Evolutionary conservation across 2,329 filamentous ascomycete genomes (phyloP).

Genomic region (Cordyceps pruinosa): DNA sequence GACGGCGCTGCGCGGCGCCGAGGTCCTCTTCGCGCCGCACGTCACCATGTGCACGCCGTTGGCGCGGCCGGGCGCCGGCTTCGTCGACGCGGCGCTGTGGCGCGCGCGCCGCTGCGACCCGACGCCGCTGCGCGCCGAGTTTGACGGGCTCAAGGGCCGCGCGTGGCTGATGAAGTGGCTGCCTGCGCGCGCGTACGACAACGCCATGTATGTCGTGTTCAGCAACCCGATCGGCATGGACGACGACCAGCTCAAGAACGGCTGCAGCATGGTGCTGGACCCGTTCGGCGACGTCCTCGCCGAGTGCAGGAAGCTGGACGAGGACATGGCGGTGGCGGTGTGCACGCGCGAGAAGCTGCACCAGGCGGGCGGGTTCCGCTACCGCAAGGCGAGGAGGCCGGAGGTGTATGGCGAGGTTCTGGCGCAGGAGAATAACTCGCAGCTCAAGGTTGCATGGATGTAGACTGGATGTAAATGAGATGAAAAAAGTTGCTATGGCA

Average conservation of each 20-base stretch:
- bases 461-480: neutral
- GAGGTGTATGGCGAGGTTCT: constrained; percentile 15
- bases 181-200: constrained; percentile 16
- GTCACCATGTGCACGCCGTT: constrained; percentile 18
- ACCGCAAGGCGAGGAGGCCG: constrained; percentile 14
- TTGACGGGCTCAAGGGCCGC: constrained; percentile 17
- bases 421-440: constrained; percentile 8
- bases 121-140: constrained; percentile 15
- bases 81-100: constrained; percentile 15
- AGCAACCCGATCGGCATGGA: constrained; percentile 18
- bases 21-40: constrained; percentile 17
- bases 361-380: constrained; percentile 14
- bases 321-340: constrained; percentile 15
- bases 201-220: constrained; percentile 16
- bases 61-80: constrained; percentile 16
- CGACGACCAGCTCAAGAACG: constrained; percentile 17
- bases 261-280: constrained; percentile 17
- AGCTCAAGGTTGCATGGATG: constrained; percentile 16
- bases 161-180: constrained; percentile 19
- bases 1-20: constrained; percentile 13
- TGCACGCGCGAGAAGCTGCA: constrained; percentile 16
- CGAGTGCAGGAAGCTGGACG: constrained; percentile 14
- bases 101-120: constrained; percentile 9
- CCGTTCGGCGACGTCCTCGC: constrained; percentile 16
- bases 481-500: neutral